Conservation (phyloP, 768 basidiomycete genomes). For the Macrolepiota dolichaula region DNA sequence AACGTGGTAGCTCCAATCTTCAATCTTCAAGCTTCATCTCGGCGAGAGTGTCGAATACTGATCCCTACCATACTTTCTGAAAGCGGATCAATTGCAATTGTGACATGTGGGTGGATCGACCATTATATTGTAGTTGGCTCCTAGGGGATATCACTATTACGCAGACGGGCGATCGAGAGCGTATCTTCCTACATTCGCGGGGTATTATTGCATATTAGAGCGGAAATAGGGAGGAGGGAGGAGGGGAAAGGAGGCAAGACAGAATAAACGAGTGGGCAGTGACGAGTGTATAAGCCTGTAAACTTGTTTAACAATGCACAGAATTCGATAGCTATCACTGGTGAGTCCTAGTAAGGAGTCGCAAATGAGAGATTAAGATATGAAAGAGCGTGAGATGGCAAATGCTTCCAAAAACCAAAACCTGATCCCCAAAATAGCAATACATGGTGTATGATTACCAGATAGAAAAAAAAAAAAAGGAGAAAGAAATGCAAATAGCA, state of each 20-base stretch:
- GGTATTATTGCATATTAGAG: neutral
- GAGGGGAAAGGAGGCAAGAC: neutral
- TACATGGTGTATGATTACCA: neutral
- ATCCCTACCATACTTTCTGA: too few species aligned
- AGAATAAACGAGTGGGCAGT: neutral
- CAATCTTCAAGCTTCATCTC: too few species aligned
- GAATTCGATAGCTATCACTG: neutral
- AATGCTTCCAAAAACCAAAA: neutral
- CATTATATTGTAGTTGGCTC: too few species aligned
- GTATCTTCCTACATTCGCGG: neutral
- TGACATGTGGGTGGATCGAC: too few species aligned
- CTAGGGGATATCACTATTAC: neutral
- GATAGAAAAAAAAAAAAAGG: neutral
- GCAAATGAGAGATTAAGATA: neutral
- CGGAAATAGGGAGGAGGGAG: neutral
- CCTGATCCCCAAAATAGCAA: too few species aligned
- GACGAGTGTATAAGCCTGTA: neutral
- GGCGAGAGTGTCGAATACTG: too few species aligned
- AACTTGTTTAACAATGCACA: neutral
- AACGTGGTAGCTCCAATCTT: too few species aligned
- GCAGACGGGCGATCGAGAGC: too few species aligned
- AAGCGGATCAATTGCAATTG: too few species aligned
- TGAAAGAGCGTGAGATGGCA: neutral
- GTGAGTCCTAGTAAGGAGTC: neutral
- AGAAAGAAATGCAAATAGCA: neutral